phyloP scores from a whole-genome alignment of 2,329 filamentous ascomycete genomes.

The Geosmithia putterillii region DNA sequence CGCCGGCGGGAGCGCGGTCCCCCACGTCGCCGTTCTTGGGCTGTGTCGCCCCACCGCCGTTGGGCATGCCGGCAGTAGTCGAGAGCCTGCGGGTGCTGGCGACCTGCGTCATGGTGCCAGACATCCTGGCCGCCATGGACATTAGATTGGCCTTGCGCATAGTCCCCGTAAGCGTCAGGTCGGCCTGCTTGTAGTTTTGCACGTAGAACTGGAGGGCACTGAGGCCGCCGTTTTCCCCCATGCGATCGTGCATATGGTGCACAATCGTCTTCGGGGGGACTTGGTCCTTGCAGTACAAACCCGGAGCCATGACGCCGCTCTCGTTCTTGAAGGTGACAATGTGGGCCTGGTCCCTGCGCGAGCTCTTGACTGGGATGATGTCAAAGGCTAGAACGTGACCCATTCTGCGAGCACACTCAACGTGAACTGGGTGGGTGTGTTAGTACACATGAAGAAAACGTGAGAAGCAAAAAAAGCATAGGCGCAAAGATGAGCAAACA shows the following conservation, averaged over 20 bases:
- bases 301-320: slow-evolving; percentile 70
- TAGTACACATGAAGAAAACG: too few relatives aligned
- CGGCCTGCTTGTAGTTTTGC: slow-evolving; percentile 87
- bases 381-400: slow-evolving; percentile 84
- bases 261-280: slow-evolving; percentile 57
- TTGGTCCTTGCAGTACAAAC: slow-evolving; percentile 88
- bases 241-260: slow-evolving; percentile 67
- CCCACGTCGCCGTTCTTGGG: slow-evolving; percentile 11
- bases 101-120: slow-evolving; percentile 17
- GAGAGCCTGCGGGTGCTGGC: slow-evolving; percentile 41
- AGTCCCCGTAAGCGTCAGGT: slow-evolving; percentile 79
- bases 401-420: slow-evolving; percentile 78
- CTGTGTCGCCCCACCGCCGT: slow-evolving; percentile 7
- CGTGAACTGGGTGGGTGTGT: slow-evolving; percentile 48
- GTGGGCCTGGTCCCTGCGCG: slow-evolving; percentile 66
- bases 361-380: slow-evolving; percentile 78
- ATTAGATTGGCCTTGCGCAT: slow-evolving; percentile 82
- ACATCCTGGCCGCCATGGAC: slow-evolving; percentile 48
- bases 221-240: slow-evolving; percentile 56
- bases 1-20: slow-evolving; percentile 12
- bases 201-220: slow-evolving; percentile 81
- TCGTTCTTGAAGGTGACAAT: slow-evolving; percentile 74
- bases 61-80: slow-evolving; percentile 25
- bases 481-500: neutral
- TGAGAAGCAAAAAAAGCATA: too few relatives aligned